Conservation (phyloP, 768 basidiomycete species). For the Leccinum longicurvipes region DNA sequence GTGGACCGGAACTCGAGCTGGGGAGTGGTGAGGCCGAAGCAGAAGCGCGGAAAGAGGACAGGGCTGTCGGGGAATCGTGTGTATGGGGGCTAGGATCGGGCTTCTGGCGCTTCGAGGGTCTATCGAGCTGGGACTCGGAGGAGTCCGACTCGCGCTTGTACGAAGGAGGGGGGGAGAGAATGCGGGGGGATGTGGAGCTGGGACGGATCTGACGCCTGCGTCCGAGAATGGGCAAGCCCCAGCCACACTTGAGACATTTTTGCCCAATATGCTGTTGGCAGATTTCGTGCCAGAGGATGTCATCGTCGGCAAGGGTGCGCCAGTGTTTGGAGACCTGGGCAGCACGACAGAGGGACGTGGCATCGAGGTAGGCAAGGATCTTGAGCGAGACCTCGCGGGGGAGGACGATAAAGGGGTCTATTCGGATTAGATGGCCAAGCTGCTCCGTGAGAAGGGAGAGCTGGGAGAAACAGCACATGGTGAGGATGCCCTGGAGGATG, state of each 20-base stretch:
- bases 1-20: slow-evolving; percentile 4
- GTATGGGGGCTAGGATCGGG: slow-evolving; percentile 1
- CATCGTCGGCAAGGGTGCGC: slow-evolving; percentile 90
- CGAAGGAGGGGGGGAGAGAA: slow-evolving; percentile 23
- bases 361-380: slow-evolving; percentile 86
- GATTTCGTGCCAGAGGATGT: slow-evolving; percentile 91
- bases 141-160: slow-evolving; percentile 42
- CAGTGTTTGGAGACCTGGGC: slow-evolving; percentile 86
- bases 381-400: slow-evolving; percentile 88
- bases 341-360: slow-evolving; percentile 88
- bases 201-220: slow-evolving; percentile 52
- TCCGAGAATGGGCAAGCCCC: slow-evolving; percentile 92
- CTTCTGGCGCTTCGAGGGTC: slow-evolving; percentile 53
- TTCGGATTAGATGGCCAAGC: slow-evolving; percentile 86
- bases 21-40: slow-evolving; percentile 11
- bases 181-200: slow-evolving; percentile 38
- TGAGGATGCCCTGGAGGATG: slow-evolving; percentile 94
- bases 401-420: slow-evolving; percentile 89
- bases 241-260: slow-evolving; percentile 95
- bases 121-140: slow-evolving; percentile 22
- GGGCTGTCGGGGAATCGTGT: background rate
- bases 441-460: slow-evolving; percentile 94
- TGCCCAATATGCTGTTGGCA: slow-evolving; percentile 98
- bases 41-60: slow-evolving; percentile 13
- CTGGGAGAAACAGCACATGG: slow-evolving; percentile 99